Evolutionary conservation across 176 grass and related monocot species (phyloP).

Genomic region (Ampelocalamus luodianensis): DNA sequence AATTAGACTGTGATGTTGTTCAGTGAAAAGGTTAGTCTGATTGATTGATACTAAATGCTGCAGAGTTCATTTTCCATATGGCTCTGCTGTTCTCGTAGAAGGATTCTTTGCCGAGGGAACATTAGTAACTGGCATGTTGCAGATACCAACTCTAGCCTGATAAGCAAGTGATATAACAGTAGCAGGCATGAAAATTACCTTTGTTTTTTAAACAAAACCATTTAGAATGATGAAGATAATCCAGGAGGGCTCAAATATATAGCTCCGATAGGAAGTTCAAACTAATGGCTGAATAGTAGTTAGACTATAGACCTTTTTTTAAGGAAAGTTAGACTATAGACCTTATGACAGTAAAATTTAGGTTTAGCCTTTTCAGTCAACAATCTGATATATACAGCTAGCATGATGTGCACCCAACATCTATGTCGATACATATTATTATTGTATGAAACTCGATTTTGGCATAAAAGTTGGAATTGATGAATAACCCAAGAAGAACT

Average conservation of each 20-base stretch:
- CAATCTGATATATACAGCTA: constrained; percentile 1
- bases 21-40: background rate
- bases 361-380: background rate
- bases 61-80: too few species aligned
- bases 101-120: too few species aligned
- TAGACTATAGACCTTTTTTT: background rate
- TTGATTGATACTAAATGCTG: background rate
- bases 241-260: background rate
- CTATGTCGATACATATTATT: background rate
- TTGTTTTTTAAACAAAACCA: background rate
- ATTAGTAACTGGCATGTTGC: background rate
- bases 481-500: background rate
- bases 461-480: background rate
- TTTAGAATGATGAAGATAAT: background rate
- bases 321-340: background rate
- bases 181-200: background rate
- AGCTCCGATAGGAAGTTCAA: background rate
- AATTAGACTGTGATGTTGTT: background rate
- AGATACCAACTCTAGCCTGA: background rate
- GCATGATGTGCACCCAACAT: background rate
- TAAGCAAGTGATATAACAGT: constrained; percentile 2
- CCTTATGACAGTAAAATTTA: background rate
- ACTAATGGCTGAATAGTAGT: background rate
- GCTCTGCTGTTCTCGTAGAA: too few species aligned
- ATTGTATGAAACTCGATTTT: background rate